Percentiles rank a stretch among this genome's conserved stretches.
phyloP scores from a whole-genome alignment of 306 rosid genomes.

The Cajanus cajan region DNA sequence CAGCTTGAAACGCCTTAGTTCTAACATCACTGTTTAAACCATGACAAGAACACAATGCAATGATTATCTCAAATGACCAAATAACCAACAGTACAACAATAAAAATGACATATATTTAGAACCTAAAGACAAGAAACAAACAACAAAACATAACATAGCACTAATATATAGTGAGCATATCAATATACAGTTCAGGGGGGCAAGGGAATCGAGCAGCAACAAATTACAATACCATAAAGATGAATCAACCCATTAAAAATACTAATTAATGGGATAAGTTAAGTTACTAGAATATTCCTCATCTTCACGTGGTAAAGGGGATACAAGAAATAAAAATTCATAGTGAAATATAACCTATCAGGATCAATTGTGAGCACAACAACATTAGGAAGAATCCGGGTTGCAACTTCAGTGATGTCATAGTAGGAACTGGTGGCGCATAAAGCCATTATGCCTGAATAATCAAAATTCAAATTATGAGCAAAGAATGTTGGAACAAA shows the following conservation, averaged over 20 bases:
- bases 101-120: constrained; percentile 24
- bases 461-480: constrained; percentile 9
- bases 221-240: not conserved
- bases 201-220: not conserved
- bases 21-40: constrained; percentile 80
- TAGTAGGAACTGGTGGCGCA: constrained; percentile 95
- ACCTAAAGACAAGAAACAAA: constrained; percentile 20
- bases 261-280: not conserved
- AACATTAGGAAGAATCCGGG: constrained; percentile 92
- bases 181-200: not conserved
- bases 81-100: constrained; percentile 1
- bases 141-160: constrained; percentile 20
- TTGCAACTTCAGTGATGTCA: constrained; percentile 86
- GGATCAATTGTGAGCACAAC: constrained; percentile 92
- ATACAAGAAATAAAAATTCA: constrained; percentile 17
- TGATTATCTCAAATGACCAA: not conserved
- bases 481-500: not conserved
- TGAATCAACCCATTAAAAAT: constrained; percentile 16
- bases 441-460: constrained; percentile 95
- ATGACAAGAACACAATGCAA: constrained; percentile 25
- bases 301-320: not conserved
- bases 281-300: constrained; percentile 24
- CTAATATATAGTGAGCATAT: not conserved
- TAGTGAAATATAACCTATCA: constrained; percentile 61
- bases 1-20: constrained; percentile 88